A percentile compares a stretch with the other conserved stretches of the same genome.
Conservation (phyloP, 139 green algal genomes). For the Edaphochlamys debaryana region DNA sequence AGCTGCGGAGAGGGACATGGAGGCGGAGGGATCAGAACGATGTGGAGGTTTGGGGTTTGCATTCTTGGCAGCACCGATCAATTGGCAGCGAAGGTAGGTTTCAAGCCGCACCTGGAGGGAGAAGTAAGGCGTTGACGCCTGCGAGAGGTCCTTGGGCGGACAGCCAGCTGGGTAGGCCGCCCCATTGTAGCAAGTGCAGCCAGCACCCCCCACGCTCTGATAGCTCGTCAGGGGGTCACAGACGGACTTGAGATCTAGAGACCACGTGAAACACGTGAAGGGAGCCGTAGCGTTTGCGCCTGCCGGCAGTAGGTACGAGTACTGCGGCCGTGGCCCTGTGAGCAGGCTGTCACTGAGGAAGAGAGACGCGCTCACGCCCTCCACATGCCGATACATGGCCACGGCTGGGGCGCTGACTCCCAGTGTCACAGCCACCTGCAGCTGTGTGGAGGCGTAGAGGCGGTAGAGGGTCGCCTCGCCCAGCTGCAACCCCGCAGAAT, state of each 20-base stretch:
- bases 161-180: background rate
- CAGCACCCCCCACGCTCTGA: background rate
- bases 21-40: background rate
- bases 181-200: background rate
- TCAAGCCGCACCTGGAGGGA: background rate
- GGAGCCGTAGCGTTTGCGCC: background rate
- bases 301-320: constrained; percentile 4
- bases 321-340: background rate
- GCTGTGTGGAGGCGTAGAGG: no score
- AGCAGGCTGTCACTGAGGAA: background rate
- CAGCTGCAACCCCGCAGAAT: no score
- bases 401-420: no score
- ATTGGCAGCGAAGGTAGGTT: no score
- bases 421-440: no score
- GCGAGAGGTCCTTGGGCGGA: background rate
- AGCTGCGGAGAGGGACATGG: background rate
- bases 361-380: background rate
- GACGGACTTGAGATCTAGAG: background rate
- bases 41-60: background rate
- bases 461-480: no score
- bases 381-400: no score
- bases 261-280: constrained; percentile 10
- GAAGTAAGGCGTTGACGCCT: background rate
- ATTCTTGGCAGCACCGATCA: no score
- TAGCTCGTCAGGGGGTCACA: background rate